Conservation (phyloP, 2,329 filamentous ascomycete genomes). For the Magnaporthiopsis rhizophila region DNA sequence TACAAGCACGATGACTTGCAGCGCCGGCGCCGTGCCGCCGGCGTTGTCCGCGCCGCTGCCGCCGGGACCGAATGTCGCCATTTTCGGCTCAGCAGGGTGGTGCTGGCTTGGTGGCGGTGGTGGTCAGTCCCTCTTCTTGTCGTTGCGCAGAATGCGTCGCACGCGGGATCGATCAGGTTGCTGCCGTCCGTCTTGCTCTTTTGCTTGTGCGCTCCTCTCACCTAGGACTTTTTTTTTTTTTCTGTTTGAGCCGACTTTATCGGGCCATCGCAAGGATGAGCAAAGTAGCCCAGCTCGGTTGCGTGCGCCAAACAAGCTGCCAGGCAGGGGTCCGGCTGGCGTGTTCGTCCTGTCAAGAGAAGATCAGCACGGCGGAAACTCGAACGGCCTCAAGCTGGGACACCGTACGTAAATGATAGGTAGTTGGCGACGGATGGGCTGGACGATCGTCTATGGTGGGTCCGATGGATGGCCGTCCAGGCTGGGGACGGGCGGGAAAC, state of each 20-base stretch:
- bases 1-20: conserved; percentile 72
- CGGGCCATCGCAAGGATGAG: not conserved
- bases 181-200: too few relatives aligned
- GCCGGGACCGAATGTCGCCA: conserved; percentile 10
- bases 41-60: conserved; percentile 10
- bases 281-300: not conserved
- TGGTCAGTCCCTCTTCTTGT: too few relatives aligned
- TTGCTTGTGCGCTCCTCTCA: too few relatives aligned
- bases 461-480: too few relatives aligned
- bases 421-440: not conserved
- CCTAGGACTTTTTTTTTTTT: too few relatives aligned
- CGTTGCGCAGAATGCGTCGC: too few relatives aligned
- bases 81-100: not conserved
- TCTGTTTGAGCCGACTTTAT: not conserved
- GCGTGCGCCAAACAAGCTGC: too few relatives aligned
- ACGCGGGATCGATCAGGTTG: too few relatives aligned
- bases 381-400: too few relatives aligned
- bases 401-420: not conserved
- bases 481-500: conserved; percentile 1
- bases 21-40: conserved; percentile 20
- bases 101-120: too few relatives aligned
- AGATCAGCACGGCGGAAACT: not conserved
- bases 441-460: not conserved
- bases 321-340: not conserved
- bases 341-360: not conserved